Conservation (phyloP, 352 stramenopile genomes). For the Phytophthora chlamydospora region DNA sequence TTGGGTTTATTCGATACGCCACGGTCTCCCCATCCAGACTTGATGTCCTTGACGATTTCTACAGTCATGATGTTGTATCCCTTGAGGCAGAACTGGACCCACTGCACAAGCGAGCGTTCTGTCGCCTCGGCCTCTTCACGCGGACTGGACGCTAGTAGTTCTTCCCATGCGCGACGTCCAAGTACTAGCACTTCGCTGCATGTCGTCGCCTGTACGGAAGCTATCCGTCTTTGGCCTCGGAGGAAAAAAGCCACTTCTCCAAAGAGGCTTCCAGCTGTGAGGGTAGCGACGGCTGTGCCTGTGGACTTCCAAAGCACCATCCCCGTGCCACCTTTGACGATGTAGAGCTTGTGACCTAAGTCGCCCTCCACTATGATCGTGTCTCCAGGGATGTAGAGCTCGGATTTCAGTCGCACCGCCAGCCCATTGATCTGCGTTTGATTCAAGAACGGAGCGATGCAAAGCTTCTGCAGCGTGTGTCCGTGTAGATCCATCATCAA, state of each 20-base stretch:
- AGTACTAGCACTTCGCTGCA: constrained; percentile 71
- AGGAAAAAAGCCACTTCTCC: constrained; percentile 82
- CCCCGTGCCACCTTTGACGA: constrained; percentile 67
- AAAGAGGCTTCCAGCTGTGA: constrained; percentile 66
- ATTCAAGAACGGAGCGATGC: constrained; percentile 62
- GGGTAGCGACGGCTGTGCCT: constrained; percentile 62
- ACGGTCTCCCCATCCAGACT: constrained; percentile 31
- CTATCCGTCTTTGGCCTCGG: constrained; percentile 58
- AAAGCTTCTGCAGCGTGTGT: constrained; percentile 50
- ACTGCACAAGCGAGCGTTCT: constrained; percentile 48
- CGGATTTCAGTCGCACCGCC: constrained; percentile 62
- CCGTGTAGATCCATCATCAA: constrained; percentile 82
- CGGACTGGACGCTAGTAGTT: constrained; percentile 52
- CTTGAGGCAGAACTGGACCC: constrained; percentile 68
- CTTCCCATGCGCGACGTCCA: constrained; percentile 56
- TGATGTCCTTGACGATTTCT: constrained; percentile 76
- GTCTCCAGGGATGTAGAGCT: constrained; percentile 78
- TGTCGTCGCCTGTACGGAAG: constrained; percentile 64
- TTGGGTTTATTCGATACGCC: constrained; percentile 31
- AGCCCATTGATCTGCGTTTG: constrained; percentile 61
- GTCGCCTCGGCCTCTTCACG: constrained; percentile 46
- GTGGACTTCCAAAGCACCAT: constrained; percentile 77
- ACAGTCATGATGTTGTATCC: constrained; percentile 78
- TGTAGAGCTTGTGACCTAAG: constrained; percentile 69
- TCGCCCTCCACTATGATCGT: constrained; percentile 75